phyloP scores from a whole-genome alignment of 768 basidiomycete species.

The Amanita thiersii region DNA sequence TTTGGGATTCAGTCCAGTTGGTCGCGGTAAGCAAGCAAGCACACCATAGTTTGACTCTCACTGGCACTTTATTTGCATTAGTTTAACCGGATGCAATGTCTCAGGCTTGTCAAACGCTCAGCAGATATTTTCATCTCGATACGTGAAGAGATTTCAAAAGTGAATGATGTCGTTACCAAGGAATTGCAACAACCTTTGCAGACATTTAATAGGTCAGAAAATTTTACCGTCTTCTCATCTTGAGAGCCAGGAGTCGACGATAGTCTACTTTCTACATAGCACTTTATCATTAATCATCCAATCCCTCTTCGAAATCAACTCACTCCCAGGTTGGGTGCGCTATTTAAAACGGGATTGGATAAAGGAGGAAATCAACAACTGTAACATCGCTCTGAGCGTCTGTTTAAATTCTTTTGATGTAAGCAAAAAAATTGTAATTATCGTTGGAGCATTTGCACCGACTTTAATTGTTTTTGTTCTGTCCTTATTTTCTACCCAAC shows the following conservation, averaged over 20 bases:
- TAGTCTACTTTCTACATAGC: conserved; percentile 27
- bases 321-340: conserved; percentile 54
- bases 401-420: conserved; percentile 45
- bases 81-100: conserved; percentile 54
- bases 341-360: conserved; percentile 57
- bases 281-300: too few relatives aligned
- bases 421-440: too few relatives aligned
- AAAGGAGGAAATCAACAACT: conserved; percentile 20
- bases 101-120: conserved; percentile 56
- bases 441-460: too few relatives aligned
- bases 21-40: conserved; percentile 39
- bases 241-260: too few relatives aligned
- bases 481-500: too few relatives aligned
- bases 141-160: conserved; percentile 40
- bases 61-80: conserved; percentile 15
- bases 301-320: too few relatives aligned
- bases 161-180: conserved; percentile 30
- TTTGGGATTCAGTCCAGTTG: conserved; percentile 50
- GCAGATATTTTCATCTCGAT: conserved; percentile 51
- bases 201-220: conserved; percentile 34
- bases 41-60: not conserved
- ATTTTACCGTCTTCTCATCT: too few relatives aligned
- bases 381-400: conserved; percentile 12
- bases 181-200: conserved; percentile 40
- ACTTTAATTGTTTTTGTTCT: too few relatives aligned